Conservation (phyloP, 257 asterid species). For the Solanum piurae region DNA sequence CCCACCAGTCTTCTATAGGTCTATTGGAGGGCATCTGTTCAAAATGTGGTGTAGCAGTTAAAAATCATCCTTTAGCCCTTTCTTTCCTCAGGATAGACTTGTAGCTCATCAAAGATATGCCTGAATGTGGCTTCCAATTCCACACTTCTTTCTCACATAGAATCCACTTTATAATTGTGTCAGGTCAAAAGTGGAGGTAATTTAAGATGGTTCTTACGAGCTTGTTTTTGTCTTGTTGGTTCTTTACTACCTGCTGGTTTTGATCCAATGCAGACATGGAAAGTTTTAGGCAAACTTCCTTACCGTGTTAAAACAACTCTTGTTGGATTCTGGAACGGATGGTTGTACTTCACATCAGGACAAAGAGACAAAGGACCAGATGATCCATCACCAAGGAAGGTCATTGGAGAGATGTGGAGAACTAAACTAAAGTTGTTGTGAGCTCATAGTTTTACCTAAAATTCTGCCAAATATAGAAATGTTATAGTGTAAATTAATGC, state of each 20-base stretch:
- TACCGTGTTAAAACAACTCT: slow-evolving; percentile 85
- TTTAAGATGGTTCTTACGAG: not conserved
- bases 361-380: slow-evolving; percentile 84
- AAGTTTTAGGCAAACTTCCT: slow-evolving; percentile 84
- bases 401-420: slow-evolving; percentile 89
- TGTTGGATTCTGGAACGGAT: slow-evolving; percentile 88
- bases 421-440: slow-evolving; percentile 47
- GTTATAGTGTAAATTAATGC: not conserved
- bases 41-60: not conserved
- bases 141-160: not conserved
- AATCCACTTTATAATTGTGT: not conserved
- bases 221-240: not conserved
- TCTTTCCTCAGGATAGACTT: not conserved
- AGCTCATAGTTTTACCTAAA: not conserved
- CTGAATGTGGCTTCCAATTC: not conserved
- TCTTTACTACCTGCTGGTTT: slow-evolving; percentile 2
- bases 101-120: not conserved
- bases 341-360: slow-evolving; percentile 87
- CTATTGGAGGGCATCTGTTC: not conserved
- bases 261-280: slow-evolving; percentile 58
- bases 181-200: not conserved
- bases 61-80: not conserved
- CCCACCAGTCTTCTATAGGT: not conserved
- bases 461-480: not conserved
- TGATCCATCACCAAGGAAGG: slow-evolving; percentile 81